Base-by-base conservation (phyloP, 805 yeast genomes). In the Teunomyces tritomae region DNA sequence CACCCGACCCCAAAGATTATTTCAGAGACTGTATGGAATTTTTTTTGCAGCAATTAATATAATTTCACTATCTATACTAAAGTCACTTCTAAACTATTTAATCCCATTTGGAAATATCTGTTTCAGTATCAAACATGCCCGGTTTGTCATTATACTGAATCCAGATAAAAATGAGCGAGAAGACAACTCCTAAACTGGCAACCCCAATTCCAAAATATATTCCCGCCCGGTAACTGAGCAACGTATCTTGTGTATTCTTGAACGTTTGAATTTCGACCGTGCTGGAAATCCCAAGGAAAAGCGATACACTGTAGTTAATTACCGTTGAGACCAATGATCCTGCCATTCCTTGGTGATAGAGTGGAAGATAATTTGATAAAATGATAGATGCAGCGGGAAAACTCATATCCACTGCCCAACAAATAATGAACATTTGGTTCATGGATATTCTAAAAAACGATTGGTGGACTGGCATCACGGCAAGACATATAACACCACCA, bases 381-480 rank as follows among this genome's bases (percentile, higher is more conserved):
- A 84, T 74, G 43, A 86, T 72, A 0, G 89, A 79, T 0, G 87
- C 83, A 0, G 91, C 84, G 0, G 94, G 92, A 62, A 85, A 87
- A 26, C 87, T 81, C 61, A 83, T 68, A 61, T 87, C 92, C 90
- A 87, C 85, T 2, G 89, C 95, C 73, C 83, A 84, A 10, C 83
- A 77, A 4, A 80, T 65, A 5, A 86, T 64, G 13, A 82, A 54
- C 72, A 78, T 70, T 28, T 78, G 75, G 3, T 84, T 82, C 57
- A 87, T 74, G 2, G 79, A 63, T 57, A 81, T 73, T 6, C 75
- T 70, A 77, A 81, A 87, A 58, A 76, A 87, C 0, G 78, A 68
- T 59, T 85, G 87, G 45, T 77, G 55, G 1, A 77, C 76, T 0
- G 90, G 89, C 44, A 80, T 72, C 0, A 79, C 69, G 1, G 83